Percentiles rank a stretch among this genome's conserved stretches.
These are phyloP conservation scores for Phlebiopsis flavidoalba DNA, from an alignment of 768 basidiomycete genomes.

Conservation along the genomic window DNA sequence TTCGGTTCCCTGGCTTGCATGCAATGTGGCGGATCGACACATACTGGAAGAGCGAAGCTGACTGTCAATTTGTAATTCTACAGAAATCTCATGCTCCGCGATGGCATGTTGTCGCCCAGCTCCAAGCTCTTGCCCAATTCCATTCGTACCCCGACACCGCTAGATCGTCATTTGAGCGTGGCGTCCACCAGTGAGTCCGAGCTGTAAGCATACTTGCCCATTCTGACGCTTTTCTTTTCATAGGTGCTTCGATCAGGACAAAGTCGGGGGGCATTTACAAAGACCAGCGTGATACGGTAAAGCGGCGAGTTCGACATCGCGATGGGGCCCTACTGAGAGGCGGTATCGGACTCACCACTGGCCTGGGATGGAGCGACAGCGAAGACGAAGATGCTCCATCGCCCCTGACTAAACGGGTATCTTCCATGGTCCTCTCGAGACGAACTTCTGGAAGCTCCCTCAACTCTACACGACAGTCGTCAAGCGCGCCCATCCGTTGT, in stretches of 20 bases:
- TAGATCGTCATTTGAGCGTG: slow-evolving; percentile 22
- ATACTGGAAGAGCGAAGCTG: background rate
- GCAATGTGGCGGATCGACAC: background rate
- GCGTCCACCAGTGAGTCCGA: slow-evolving; percentile 20
- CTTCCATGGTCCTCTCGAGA: slow-evolving; percentile 19
- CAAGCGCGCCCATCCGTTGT: slow-evolving; percentile 20
- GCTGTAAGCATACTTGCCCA: background rate
- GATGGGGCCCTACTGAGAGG: slow-evolving; percentile 32
- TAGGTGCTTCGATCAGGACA: slow-evolving; percentile 24
- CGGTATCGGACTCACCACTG: slow-evolving; percentile 37
- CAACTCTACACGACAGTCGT: background rate
- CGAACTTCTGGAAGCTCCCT: slow-evolving; percentile 15
- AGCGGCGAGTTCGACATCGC: slow-evolving; percentile 30
- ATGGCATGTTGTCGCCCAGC: slow-evolving; percentile 34
- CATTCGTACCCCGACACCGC: slow-evolving; percentile 13
- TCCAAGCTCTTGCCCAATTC: slow-evolving; percentile 33
- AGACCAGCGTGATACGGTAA: slow-evolving; percentile 32
- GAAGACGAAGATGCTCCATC: slow-evolving; percentile 39
- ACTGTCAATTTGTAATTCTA: background rate
- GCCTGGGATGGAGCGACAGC: slow-evolving; percentile 39
- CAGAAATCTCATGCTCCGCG: slow-evolving; percentile 35
- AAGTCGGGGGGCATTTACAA: slow-evolving; percentile 31
- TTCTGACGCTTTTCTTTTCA: background rate
- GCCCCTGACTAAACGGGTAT: slow-evolving; percentile 31
- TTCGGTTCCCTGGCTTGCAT: background rate